Evolutionary conservation across 2,329 filamentous ascomycete genomes (phyloP).

Genomic region (Hymenoscyphus occultus): DNA sequence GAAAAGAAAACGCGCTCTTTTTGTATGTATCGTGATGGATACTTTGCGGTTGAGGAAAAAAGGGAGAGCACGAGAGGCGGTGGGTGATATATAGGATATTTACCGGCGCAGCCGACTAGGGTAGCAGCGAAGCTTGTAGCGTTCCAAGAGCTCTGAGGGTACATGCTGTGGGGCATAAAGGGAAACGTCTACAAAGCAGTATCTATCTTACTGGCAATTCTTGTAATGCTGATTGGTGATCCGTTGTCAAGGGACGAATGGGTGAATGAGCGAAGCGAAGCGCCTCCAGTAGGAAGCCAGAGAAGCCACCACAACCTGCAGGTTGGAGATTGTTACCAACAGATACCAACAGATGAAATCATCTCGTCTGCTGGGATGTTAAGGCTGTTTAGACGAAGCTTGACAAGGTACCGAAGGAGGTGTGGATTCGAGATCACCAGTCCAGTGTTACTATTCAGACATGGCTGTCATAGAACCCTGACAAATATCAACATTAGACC

Average conservation of each 20-base stretch:
- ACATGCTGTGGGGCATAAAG: neutral
- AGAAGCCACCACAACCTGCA: too few species aligned
- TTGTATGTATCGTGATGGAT: neutral
- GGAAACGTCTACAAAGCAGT: neutral
- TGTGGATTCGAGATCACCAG: neutral
- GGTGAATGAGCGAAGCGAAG: neutral
- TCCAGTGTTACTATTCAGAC: neutral
- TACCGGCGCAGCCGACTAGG: constrained; percentile 13
- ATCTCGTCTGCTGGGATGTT: constrained; percentile 4
- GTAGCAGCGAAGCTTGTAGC: neutral
- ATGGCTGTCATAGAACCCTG: neutral
- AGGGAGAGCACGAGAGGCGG: neutral
- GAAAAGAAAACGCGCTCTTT: neutral
- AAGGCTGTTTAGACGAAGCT: constrained; percentile 2
- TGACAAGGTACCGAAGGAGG: neutral
- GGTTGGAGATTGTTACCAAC: neutral
- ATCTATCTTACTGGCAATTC: neutral
- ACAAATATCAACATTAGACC: neutral
- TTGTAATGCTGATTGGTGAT: neutral
- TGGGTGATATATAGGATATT: constrained; percentile 5
- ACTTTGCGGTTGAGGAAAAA: neutral
- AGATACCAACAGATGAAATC: neutral
- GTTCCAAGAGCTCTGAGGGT: neutral
- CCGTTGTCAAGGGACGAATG: neutral
- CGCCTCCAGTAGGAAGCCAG: neutral